These are phyloP conservation scores for Lophiostoma macrostomum DNA, from an alignment of 495 filamentous ascomycete species.

Conservation along the genomic window DNA sequence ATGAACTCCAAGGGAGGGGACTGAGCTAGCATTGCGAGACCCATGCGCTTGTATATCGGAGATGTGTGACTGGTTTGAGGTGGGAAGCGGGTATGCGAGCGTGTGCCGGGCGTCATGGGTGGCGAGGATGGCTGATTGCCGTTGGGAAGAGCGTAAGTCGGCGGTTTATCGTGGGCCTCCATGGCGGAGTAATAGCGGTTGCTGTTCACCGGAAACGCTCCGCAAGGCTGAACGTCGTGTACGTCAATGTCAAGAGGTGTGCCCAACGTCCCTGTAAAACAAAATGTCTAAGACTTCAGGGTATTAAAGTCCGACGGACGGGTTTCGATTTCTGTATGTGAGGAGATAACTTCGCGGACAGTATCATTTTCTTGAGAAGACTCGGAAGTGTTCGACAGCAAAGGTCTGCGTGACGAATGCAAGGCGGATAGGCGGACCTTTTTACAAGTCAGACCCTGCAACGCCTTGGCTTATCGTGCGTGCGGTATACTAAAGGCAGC, in stretches of 20 bases:
- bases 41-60: conserved; percentile 34
- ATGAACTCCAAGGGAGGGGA: conserved; percentile 34
- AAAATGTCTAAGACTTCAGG: no score
- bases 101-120: conserved; percentile 31
- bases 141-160: conserved; percentile 14
- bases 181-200: conserved; percentile 16
- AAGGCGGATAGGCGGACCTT: conserved; percentile 29
- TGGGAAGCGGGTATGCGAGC: conserved; percentile 29
- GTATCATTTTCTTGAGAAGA: conserved; percentile 33
- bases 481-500: conserved; percentile 31
- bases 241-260: no score
- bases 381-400: conserved; percentile 18
- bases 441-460: conserved; percentile 35
- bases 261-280: no score
- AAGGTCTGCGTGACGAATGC: conserved; percentile 28
- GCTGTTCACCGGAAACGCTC: conserved; percentile 24
- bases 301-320: conserved; percentile 23
- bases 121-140: conserved; percentile 31
- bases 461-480: conserved; percentile 36
- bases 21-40: conserved; percentile 22
- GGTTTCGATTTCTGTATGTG: conserved; percentile 20
- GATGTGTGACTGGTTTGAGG: conserved; percentile 34
- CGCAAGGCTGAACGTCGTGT: conserved; percentile 13
- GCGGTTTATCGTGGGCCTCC: conserved; percentile 20
- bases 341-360: conserved; percentile 24